These are phyloP conservation scores for Botrytis paeoniae DNA, from an alignment of 2,329 filamentous ascomycete species.

Conservation along the genomic window DNA sequence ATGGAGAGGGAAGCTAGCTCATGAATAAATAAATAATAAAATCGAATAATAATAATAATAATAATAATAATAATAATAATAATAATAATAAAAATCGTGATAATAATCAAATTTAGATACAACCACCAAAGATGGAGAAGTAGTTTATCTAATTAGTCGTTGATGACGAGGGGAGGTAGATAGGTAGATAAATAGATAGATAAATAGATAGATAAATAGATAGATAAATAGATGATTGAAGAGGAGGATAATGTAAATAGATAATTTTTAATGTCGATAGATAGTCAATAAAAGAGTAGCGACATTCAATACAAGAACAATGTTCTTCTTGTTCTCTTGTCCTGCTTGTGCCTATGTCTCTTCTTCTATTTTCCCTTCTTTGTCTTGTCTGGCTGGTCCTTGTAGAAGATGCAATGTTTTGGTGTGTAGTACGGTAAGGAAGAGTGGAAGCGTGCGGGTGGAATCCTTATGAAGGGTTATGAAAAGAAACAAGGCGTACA, in stretches of 20 bases:
- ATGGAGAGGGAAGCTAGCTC: neutral
- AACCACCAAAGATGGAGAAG: neutral
- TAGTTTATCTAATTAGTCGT: neutral
- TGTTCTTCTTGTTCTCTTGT: conserved; percentile 3
- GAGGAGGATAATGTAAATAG: neutral
- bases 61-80: too few relatives aligned
- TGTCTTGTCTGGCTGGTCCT: neutral
- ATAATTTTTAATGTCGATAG: neutral
- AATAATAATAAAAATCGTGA: neutral
- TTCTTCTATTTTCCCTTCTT: neutral
- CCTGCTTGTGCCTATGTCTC: neutral
- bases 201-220: too few relatives aligned
- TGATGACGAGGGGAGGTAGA: neutral
- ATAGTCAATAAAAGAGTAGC: neutral
- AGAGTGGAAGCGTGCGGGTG: conserved; percentile 5
- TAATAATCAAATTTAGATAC: neutral
- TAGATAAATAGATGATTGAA: neutral
- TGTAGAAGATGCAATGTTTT: neutral
- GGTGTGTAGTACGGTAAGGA: conserved; percentile 4
- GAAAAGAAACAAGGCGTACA: neutral
- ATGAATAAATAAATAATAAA: too few relatives aligned
- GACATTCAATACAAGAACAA: neutral
- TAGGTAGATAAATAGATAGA: neutral
- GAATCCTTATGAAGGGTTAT: neutral
- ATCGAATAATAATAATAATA: neutral